A percentile compares a stretch with the other conserved stretches of the same genome.
Conservation (phyloP, 495 filamentous ascomycete species). For the Venustampulla echinocandica region DNA sequence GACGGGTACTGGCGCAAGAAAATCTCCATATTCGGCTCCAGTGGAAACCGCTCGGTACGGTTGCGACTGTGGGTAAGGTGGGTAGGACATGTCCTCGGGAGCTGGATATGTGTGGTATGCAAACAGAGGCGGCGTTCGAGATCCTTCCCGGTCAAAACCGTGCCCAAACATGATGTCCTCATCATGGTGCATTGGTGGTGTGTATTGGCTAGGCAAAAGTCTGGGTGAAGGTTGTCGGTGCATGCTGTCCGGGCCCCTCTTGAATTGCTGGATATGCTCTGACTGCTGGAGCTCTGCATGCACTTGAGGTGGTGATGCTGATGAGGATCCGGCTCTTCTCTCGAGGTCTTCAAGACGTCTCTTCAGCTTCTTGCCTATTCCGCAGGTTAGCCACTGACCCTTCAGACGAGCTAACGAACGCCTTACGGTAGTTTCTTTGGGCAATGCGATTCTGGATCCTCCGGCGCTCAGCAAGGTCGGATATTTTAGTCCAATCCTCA, state of each 20-base stretch:
- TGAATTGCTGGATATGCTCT: constrained; percentile 16
- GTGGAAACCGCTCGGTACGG: constrained; percentile 56
- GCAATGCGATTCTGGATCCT: constrained; percentile 97
- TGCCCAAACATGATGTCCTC: constrained; percentile 40
- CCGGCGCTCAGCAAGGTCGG: constrained; percentile 86
- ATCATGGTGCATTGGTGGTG: constrained; percentile 45
- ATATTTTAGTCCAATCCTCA: constrained; percentile 99
- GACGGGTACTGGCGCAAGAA: constrained; percentile 51
- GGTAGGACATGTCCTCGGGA: constrained; percentile 57
- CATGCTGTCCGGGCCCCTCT: constrained; percentile 24
- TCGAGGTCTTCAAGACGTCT: constrained; percentile 93
- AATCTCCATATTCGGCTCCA: constrained; percentile 55
- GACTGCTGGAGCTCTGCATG: constrained; percentile 24
- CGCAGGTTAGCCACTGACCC: neutral
- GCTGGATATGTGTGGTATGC: constrained; percentile 61
- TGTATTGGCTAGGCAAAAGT: constrained; percentile 41
- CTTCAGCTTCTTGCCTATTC: constrained; percentile 95
- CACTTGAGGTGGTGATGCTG: constrained; percentile 41
- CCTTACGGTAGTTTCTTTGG: constrained; percentile 96
- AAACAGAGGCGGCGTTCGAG: constrained; percentile 63
- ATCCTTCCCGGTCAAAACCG: constrained; percentile 49
- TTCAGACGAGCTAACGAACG: constrained; percentile 1
- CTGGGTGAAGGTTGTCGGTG: constrained; percentile 34
- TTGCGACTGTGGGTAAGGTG: constrained; percentile 51
- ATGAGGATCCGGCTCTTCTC: constrained; percentile 77